These are phyloP conservation scores for Trypanosoma congolense DNA, from an alignment of 208 protist genomes.

Conservation along the genomic window DNA sequence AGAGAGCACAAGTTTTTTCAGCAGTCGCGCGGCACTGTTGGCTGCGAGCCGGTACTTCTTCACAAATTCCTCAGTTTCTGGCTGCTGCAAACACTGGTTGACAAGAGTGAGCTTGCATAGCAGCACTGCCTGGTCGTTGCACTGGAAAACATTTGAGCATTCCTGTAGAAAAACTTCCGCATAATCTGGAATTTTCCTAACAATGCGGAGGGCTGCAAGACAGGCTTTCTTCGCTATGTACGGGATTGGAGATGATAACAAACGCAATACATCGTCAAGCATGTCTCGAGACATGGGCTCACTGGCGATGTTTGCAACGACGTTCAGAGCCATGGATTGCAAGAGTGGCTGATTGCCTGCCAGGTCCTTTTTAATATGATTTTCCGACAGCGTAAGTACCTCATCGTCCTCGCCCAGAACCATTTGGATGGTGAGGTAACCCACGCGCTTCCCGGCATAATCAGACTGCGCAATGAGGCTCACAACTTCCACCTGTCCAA, in stretches of 20 bases:
- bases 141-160: conserved; percentile 60
- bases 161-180: conserved; percentile 94
- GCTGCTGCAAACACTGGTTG: conserved; percentile 78
- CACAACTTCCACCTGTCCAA: conserved; percentile 99
- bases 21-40: conserved; percentile 86
- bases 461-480: conserved; percentile 94
- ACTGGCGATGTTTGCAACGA: conserved; percentile 96
- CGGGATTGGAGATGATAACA: conserved; percentile 77
- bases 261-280: conserved; percentile 88
- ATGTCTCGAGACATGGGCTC: conserved; percentile 96
- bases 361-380: conserved; percentile 97
- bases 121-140: conserved; percentile 70
- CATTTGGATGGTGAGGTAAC: conserved; percentile 95
- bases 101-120: conserved; percentile 91
- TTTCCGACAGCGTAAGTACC: conserved; percentile 97
- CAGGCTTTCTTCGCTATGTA: conserved; percentile 96
- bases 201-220: conserved; percentile 81
- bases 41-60: conserved; percentile 82
- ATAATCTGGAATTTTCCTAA: conserved; percentile 93
- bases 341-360: conserved; percentile 69
- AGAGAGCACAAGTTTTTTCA: conserved; percentile 94
- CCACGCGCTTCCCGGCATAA: conserved; percentile 97
- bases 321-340: conserved; percentile 94
- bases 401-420: conserved; percentile 97
- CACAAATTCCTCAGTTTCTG: conserved; percentile 43